Evolutionary conservation across 2,329 filamentous ascomycete species (phyloP).

Genomic region (Ophiostoma ips): DNA sequence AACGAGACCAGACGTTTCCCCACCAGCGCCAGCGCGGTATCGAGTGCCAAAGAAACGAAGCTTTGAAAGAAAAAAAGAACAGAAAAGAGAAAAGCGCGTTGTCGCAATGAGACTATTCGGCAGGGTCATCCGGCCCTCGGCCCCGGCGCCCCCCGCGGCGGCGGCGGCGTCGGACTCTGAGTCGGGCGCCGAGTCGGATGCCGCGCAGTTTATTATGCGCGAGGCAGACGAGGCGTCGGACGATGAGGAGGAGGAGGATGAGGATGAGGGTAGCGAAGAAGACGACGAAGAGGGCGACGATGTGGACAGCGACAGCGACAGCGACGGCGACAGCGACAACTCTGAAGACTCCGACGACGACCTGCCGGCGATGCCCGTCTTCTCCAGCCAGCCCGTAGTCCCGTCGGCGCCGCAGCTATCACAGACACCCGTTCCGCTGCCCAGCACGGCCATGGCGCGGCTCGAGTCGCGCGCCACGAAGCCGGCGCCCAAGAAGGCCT

Average conservation of each 20-base stretch:
- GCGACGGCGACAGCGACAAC: background rate
- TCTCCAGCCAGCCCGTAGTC: background rate
- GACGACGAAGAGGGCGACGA: background rate
- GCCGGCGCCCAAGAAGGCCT: background rate
- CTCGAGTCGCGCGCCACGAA: background rate
- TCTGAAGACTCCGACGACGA: background rate
- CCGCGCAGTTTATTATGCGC: background rate
- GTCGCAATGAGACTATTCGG: background rate
- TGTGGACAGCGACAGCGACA: background rate
- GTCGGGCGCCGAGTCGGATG: background rate
- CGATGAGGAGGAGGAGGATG: background rate
- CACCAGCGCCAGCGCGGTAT: no score
- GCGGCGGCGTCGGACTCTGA: background rate
- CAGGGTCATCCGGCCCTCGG: background rate
- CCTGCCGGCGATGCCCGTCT: background rate
- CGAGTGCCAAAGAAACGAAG: no score
- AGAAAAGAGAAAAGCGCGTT: background rate
- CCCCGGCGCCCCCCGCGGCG: background rate
- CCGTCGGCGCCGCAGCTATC: background rate
- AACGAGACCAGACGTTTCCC: no score
- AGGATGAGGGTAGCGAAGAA: background rate
- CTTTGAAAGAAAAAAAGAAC: no score
- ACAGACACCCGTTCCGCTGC: background rate
- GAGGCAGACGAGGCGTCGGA: background rate
- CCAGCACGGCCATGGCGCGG: background rate